Conservation (phyloP, 257 asterid genomes). For the Ocimum tenuiflorum region DNA sequence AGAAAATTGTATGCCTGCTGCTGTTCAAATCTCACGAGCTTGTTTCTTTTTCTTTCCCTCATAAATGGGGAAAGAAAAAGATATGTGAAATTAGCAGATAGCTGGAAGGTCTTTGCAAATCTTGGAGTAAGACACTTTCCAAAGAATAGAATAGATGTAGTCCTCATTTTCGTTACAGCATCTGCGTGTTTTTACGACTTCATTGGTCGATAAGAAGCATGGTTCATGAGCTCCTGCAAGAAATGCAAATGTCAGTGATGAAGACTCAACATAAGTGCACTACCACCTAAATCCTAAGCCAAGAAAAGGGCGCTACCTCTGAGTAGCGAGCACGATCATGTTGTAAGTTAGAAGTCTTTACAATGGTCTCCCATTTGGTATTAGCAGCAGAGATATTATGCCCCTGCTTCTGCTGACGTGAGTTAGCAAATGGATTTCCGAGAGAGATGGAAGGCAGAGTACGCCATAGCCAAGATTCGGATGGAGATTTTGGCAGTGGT, state of each 20-base stretch:
- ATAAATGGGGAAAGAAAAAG: background rate
- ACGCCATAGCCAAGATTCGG: constrained; percentile 96
- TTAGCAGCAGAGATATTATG: constrained; percentile 33
- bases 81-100: constrained; percentile 21
- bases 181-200: constrained; percentile 30
- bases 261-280: background rate
- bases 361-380: constrained; percentile 81
- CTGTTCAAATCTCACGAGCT: constrained; percentile 23
- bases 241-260: background rate
- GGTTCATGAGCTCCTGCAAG: constrained; percentile 52
- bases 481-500: constrained; percentile 93
- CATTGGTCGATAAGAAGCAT: constrained; percentile 38
- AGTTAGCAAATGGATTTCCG: constrained; percentile 51
- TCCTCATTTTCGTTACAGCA: background rate
- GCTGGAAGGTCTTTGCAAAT: constrained; percentile 22
- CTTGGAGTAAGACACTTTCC: constrained; percentile 16
- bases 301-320: constrained; percentile 37
- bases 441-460: constrained; percentile 56
- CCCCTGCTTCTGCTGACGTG: constrained; percentile 34
- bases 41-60: constrained; percentile 14
- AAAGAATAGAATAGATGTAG: background rate
- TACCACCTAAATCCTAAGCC: background rate
- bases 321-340: constrained; percentile 52
- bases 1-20: background rate
- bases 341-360: constrained; percentile 48